These are phyloP conservation scores for Arthrobotrys musiformis DNA, from an alignment of 2,329 filamentous ascomycete species.

Conservation along the genomic window DNA sequence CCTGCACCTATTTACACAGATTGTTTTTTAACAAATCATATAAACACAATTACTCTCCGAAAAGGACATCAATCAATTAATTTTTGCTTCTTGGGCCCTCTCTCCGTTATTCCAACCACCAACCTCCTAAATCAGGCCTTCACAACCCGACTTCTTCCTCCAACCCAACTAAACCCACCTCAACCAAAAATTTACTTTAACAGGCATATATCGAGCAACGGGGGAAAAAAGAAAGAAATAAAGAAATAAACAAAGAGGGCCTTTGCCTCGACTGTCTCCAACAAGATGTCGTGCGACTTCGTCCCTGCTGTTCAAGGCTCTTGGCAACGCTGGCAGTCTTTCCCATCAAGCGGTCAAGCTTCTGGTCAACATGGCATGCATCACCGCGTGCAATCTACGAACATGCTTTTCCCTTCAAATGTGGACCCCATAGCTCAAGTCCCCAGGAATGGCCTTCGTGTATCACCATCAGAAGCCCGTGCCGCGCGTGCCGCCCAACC, in stretches of 20 bases:
- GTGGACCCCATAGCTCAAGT: slow-evolving; percentile 40
- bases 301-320: background rate
- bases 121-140: background rate
- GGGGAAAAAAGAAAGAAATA: too few species aligned
- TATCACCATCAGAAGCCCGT: slow-evolving; percentile 40
- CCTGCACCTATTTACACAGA: background rate
- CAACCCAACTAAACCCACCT: background rate
- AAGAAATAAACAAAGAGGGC: background rate
- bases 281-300: slow-evolving; percentile 18
- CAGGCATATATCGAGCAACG: background rate
- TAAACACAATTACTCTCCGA: background rate
- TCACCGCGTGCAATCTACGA: slow-evolving; percentile 50
- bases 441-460: slow-evolving; percentile 38
- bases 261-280: background rate
- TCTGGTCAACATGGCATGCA: slow-evolving; percentile 22
- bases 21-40: background rate
- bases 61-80: background rate
- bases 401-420: slow-evolving; percentile 49
- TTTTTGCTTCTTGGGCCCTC: background rate
- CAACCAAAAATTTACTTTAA: background rate
- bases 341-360: background rate
- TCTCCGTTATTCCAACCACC: background rate
- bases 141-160: background rate
- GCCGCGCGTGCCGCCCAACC: slow-evolving; percentile 42
- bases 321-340: slow-evolving; percentile 15